Base-by-base conservation (phyloP, 2,329 filamentous ascomycete species). In the Metarhizium album region DNA sequence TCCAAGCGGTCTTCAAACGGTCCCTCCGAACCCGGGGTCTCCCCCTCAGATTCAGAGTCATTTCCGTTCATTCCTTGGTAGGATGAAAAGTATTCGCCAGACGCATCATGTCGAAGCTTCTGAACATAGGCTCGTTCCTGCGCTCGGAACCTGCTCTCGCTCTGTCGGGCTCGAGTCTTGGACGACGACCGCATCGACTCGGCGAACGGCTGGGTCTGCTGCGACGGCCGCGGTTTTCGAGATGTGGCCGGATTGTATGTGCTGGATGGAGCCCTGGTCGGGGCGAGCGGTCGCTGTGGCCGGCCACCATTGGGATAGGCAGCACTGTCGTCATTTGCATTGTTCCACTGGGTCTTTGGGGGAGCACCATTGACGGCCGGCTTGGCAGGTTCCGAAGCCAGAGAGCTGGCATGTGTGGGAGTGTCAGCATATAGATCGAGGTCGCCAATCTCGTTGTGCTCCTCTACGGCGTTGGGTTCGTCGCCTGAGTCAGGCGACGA, bases 41-140 rank as follows among this genome's bases (percentile, higher is more conserved):
- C 90, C 31, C 93, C 90, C 59, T 96, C 93, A 1, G 86, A 84
- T 58, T 95, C 90, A 6, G 89, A 90, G 57, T 93, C 90, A 42
- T 88, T 71, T 55, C 79, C 83, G 42, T 82, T 82, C 2, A 83
- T 52, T 48, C 53, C 55, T 37, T 63, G 80, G 58, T 87, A 85
- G 13, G 82, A 74, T 51, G 90, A 83, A 55, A 90, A 87, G 70
- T 90, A 93, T 57, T 87, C 69, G 52, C 65, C 64, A 42, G 62
- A 61, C 47, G 68, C 67, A 58, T 93, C 87, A 64, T 94, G 88
- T 52, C 90, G 83, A 62, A 97, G 79, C 59, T 91, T 84, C 67
- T 95, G 89, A 33, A 97, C 85, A 64, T 98, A 98, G 52, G 91
- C 91, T 64, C 90, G 88, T 67, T 97, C 91, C 68, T 97, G 77